phyloP scores from a whole-genome alignment of 176 grass and related monocot genomes.

The Melocanna baccifera region DNA sequence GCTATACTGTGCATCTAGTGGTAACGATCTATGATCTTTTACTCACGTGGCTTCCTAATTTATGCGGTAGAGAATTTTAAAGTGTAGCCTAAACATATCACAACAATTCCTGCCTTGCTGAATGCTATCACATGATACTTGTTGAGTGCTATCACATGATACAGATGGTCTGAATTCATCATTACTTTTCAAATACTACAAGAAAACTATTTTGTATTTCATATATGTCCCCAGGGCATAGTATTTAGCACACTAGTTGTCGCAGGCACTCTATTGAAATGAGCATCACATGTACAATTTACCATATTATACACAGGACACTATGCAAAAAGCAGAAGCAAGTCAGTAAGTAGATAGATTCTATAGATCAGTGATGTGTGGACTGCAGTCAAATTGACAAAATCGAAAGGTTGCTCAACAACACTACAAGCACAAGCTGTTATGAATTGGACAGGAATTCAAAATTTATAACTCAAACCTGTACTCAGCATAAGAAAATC shows the following conservation, averaged over 20 bases:
- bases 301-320: neutral
- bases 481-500: neutral
- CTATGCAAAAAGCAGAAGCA: neutral
- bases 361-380: conserved; percentile 5
- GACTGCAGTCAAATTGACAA: neutral
- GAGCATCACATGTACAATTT: neutral
- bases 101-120: conserved; percentile 1
- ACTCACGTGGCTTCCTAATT: too few relatives aligned
- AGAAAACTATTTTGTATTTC: neutral
- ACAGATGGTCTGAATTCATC: neutral
- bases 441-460: conserved; percentile 12
- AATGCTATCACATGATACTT: too few relatives aligned
- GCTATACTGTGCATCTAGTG: too few relatives aligned
- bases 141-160: too few relatives aligned
- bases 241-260: neutral
- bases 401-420: neutral
- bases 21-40: too few relatives aligned
- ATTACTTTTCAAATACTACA: neutral
- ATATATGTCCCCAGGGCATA: neutral
- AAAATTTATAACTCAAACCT: neutral
- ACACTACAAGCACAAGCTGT: conserved; percentile 10
- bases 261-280: neutral
- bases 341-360: neutral
- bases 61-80: too few relatives aligned
- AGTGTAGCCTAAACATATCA: too few relatives aligned